Evolutionary conservation across 2,329 filamentous ascomycete species (phyloP), one percentile per base, ranked within the genome.

Genomic region (Penicillium italicum): DNA sequence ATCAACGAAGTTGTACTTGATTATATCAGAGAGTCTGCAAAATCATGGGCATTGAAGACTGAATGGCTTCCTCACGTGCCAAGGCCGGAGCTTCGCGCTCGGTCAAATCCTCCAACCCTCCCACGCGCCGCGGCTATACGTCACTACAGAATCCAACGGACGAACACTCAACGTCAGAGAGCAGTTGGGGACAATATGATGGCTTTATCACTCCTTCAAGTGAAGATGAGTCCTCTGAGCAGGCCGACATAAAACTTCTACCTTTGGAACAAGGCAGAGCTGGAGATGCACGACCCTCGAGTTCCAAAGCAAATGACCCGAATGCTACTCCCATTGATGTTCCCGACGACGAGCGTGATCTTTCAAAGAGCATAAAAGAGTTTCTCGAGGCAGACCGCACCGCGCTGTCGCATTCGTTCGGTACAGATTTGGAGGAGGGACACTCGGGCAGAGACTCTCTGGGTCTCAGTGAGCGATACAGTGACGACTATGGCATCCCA

Each of bases 371-470:
- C 18, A 65, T 66, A 42, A 57, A 64, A n/a, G 41, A 55, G 11
- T 28, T 65, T 11, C 50, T 66, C 1, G 53, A 50, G 1, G 51
- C 45, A 2, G 59, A 65, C 22, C 55, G 50, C 31, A 46, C 38
- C 22, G 20, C 49, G 11, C n/a, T 65, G 1, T 50, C 56, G 2
- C 51, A 65, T 10, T 60, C 62, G 10, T 65, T 65, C 37, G 44
- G 60, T 33, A 55, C 59, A 3, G 63, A 66, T 49, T 46, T 66
- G 9, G 59, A 66, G 24, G 61, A 57, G 28, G 57, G 51, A 16
- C 33, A 56, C 28, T 61, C 63, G 11, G 16, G 16, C 36, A 54
- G 44, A 43, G 26, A 22, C n/a, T 52, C 55, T 22, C 33, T 57
- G 11, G 34, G 43, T 10, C 37, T 66, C 18, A 55, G 56, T 41